Conservation (phyloP, 2,329 filamentous ascomycete species). For the Exserohilum turcica region DNA sequence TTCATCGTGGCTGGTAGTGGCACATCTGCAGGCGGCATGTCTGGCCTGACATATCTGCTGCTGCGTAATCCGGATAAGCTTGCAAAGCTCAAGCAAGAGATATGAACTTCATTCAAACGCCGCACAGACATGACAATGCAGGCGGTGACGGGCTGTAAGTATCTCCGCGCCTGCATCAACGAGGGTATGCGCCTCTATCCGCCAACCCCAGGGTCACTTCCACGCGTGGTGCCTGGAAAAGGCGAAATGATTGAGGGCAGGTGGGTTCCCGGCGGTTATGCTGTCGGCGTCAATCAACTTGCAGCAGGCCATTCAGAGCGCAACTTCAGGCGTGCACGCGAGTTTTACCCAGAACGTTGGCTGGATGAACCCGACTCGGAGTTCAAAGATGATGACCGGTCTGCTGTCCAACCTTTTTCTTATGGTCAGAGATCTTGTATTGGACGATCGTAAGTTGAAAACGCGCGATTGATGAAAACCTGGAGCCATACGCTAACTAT, state of each 20-base stretch:
- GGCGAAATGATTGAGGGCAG: conserved; percentile 22
- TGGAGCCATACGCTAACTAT: neutral
- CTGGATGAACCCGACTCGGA: conserved; percentile 4
- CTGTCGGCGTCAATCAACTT: conserved; percentile 23
- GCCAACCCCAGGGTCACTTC: conserved; percentile 18
- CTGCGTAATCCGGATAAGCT: conserved; percentile 15
- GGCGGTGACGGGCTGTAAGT: conserved; percentile 8
- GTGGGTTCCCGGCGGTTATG: conserved; percentile 24
- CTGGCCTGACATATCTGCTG: conserved; percentile 10
- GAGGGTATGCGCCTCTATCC: conserved; percentile 24
- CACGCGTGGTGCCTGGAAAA: conserved; percentile 19
- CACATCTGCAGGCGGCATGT: conserved; percentile 22
- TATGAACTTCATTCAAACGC: conserved; percentile 9
- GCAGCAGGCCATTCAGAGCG: conserved; percentile 18
- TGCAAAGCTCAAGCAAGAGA: conserved; percentile 18
- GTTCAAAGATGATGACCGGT: conserved; percentile 36
- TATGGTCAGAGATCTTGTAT: conserved; percentile 18
- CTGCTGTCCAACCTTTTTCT: conserved; percentile 33
- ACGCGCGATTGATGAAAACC: neutral
- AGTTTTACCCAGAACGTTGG: conserved; percentile 17
- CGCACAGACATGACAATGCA: conserved; percentile 18
- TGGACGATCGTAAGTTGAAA: conserved; percentile 5
- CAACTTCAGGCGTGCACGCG: conserved; percentile 26
- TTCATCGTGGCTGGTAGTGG: conserved; percentile 39
- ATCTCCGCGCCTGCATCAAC: conserved; percentile 23